Percentiles rank a stretch among this genome's conserved stretches.
Evolutionary conservation across 257 asterid species (phyloP).

Genomic region (Gentiana dahurica): DNA sequence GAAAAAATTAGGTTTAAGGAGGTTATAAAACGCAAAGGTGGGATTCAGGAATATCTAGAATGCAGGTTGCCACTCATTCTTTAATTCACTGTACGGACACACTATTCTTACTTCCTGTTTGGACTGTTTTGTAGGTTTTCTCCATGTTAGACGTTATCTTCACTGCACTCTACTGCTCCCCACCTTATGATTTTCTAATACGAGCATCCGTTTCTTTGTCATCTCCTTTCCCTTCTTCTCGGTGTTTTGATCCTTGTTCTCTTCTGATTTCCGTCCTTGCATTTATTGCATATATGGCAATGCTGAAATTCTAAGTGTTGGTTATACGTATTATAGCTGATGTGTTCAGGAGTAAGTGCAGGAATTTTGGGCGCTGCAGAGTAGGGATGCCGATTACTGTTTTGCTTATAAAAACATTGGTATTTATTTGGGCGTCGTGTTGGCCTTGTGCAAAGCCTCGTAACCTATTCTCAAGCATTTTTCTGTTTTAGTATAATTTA

Average conservation of each 20-base stretch:
- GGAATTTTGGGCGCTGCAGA: too few relatives aligned
- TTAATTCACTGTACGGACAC: conserved; percentile 8
- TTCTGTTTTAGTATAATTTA: too few relatives aligned
- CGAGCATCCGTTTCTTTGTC: neutral
- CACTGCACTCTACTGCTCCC: neutral
- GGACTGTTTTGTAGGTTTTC: neutral
- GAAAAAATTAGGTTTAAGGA: conserved; percentile 91
- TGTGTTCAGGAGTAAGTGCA: too few relatives aligned
- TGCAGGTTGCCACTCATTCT: conserved; percentile 60
- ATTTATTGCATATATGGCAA: too few relatives aligned
- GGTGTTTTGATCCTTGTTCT: neutral
- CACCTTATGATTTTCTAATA: neutral
- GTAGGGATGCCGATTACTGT: too few relatives aligned
- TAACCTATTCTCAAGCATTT: too few relatives aligned
- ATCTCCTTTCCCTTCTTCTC: neutral
- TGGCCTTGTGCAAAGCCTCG: too few relatives aligned
- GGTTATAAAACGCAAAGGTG: conserved; percentile 86
- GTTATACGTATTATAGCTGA: too few relatives aligned
- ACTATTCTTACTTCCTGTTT: conserved; percentile 1
- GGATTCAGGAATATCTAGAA: conserved; percentile 84
- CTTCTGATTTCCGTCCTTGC: neutral
- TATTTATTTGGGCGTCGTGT: too few relatives aligned
- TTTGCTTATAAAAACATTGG: too few relatives aligned
- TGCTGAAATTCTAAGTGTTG: too few relatives aligned
- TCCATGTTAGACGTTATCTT: neutral